A percentile compares a stretch with the other conserved stretches of the same genome.
Conservation (phyloP, 2,329 filamentous ascomycete genomes). For the Karstenula rhodostoma region DNA sequence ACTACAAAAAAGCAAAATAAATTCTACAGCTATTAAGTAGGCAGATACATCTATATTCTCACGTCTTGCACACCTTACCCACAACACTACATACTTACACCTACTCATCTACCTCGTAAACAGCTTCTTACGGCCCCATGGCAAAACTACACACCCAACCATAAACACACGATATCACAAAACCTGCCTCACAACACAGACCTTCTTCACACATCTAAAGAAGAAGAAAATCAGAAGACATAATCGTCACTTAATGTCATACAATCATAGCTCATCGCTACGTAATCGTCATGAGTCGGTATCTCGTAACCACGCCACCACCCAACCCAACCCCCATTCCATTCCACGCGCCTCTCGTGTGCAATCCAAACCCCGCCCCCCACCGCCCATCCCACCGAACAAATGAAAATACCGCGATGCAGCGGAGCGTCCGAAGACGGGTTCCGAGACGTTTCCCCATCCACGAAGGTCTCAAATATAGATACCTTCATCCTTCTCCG, state of each 20-base stretch:
- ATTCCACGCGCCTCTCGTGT: neutral
- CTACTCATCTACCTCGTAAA: no score
- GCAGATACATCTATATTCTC: no score
- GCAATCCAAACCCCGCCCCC: neutral
- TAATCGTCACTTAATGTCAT: conserved; percentile 19
- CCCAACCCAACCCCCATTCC: conserved; percentile 3
- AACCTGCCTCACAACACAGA: no score
- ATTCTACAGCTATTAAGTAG: no score
- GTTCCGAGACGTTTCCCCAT: neutral
- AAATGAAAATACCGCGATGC: conserved; percentile 14
- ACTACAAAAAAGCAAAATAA: no score
- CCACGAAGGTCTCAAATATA: conserved; percentile 9
- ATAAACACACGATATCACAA: no score
- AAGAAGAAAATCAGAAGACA: no score
- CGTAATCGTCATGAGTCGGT: conserved; percentile 21
- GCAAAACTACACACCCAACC: no score
- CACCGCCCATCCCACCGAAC: neutral
- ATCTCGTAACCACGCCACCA: conserved; percentile 12
- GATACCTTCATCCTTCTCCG: conserved; percentile 54
- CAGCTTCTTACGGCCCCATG: no score
- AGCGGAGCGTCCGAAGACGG: neutral
- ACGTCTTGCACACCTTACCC: no score
- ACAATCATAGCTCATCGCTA: conserved; percentile 42
- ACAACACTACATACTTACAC: no score
- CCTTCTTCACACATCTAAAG: no score